Evolutionary conservation across 305 asterid genomes (phyloP).

Genomic region (Fraxinus paxiana): DNA sequence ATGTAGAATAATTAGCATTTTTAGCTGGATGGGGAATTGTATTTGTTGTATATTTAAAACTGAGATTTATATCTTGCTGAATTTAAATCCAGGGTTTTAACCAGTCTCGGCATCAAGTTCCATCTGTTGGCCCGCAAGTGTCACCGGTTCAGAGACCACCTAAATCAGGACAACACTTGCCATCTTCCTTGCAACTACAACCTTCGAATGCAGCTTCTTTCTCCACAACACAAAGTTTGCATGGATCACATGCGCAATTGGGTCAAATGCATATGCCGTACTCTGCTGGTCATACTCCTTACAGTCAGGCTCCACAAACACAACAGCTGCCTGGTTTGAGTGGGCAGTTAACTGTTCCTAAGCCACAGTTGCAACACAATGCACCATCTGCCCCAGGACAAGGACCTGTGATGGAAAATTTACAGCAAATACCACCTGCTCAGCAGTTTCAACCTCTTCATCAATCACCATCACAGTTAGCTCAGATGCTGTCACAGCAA

Average conservation of each 20-base stretch:
- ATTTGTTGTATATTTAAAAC: background rate
- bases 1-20: slow-evolving; percentile 16
- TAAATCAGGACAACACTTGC: slow-evolving; percentile 51
- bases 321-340: slow-evolving; percentile 46
- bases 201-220: slow-evolving; percentile 39
- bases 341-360: slow-evolving; percentile 50
- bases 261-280: slow-evolving; percentile 49
- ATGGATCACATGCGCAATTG: slow-evolving; percentile 48
- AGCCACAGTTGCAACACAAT: slow-evolving; percentile 53
- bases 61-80: background rate
- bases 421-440: slow-evolving; percentile 42
- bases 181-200: slow-evolving; percentile 47
- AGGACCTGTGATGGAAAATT: slow-evolving; percentile 44
- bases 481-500: slow-evolving; percentile 91
- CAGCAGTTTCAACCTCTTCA: slow-evolving; percentile 45
- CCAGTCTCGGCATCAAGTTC: slow-evolving; percentile 41
- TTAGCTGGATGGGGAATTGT: background rate
- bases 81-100: slow-evolving; percentile 30
- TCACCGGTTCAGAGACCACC: slow-evolving; percentile 57
- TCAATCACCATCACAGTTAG: slow-evolving; percentile 76
- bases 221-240: slow-evolving; percentile 44
- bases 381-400: slow-evolving; percentile 44
- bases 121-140: slow-evolving; percentile 37
- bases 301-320: slow-evolving; percentile 45
- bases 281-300: slow-evolving; percentile 46